Evolutionary conservation across 495 filamentous ascomycete species (phyloP).

Genomic region (Cladorrhinum samala): DNA sequence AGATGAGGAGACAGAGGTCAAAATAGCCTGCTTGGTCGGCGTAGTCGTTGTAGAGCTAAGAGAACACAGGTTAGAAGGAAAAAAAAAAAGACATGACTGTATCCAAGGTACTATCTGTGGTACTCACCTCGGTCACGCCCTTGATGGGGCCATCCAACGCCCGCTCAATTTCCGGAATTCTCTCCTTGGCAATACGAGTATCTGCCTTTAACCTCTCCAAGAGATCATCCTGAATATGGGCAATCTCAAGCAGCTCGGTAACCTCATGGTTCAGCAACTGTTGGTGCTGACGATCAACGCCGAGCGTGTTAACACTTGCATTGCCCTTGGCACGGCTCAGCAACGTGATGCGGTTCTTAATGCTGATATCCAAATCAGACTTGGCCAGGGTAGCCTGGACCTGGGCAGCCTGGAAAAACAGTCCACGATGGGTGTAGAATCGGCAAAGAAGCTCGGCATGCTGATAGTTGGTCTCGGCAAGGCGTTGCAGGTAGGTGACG

Average conservation of each 20-base stretch:
- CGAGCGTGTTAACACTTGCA: slow-evolving; percentile 66
- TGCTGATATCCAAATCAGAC: slow-evolving; percentile 64
- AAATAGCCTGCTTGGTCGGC: slow-evolving; percentile 84
- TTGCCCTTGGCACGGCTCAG: slow-evolving; percentile 83
- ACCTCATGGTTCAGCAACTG: slow-evolving; percentile 76
- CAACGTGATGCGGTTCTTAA: slow-evolving; percentile 80
- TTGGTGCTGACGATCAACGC: slow-evolving; percentile 65
- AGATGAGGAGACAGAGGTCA: slow-evolving; percentile 88
- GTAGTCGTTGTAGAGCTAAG: slow-evolving; percentile 81
- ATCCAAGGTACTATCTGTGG: no score
- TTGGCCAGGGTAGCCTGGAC: slow-evolving; percentile 81
- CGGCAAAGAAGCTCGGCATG: slow-evolving; percentile 91
- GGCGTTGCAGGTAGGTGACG: slow-evolving; percentile 75
- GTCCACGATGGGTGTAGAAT: slow-evolving; percentile 72
- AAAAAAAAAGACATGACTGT: background rate
- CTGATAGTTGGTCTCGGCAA: slow-evolving; percentile 56
- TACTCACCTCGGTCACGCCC: slow-evolving; percentile 64
- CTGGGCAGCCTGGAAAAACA: slow-evolving; percentile 76
- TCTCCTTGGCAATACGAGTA: slow-evolving; percentile 53
- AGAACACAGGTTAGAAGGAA: slow-evolving; percentile 24
- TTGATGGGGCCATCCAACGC: slow-evolving; percentile 70
- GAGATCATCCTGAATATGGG: slow-evolving; percentile 90
- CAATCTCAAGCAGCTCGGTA: slow-evolving; percentile 81
- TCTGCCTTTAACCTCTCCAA: slow-evolving; percentile 74
- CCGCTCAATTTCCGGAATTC: slow-evolving; percentile 52